phyloP scores from a whole-genome alignment of 1,284 basidiomycete genomes.

The Mycena sp. region DNA sequence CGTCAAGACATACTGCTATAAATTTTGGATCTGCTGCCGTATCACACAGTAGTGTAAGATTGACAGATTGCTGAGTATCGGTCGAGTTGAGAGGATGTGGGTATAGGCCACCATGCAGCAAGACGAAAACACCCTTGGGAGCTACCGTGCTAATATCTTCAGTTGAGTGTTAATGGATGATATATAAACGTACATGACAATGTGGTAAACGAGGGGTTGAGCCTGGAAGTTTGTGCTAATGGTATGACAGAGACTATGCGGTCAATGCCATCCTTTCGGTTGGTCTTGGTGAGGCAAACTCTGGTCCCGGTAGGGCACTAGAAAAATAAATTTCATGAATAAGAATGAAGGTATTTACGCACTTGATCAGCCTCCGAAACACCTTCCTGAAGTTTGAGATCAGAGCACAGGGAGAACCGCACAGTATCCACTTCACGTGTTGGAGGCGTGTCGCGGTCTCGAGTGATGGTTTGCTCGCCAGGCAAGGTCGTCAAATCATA shows the following conservation, averaged over 20 bases:
- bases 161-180: slow-evolving; percentile 19
- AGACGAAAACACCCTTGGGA: slow-evolving; percentile 63
- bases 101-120: slow-evolving; percentile 70
- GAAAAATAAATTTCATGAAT: slow-evolving; percentile 2
- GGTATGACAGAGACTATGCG: slow-evolving; percentile 75
- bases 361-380: slow-evolving; percentile 75
- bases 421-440: slow-evolving; percentile 57
- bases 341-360: slow-evolving; percentile 33
- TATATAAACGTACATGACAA: slow-evolving; percentile 56
- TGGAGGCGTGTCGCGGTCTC: slow-evolving; percentile 58
- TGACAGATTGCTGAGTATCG: slow-evolving; percentile 63
- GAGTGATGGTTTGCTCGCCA: slow-evolving; percentile 57
- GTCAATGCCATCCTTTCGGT: slow-evolving; percentile 64
- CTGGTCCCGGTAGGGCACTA: slow-evolving; percentile 76
- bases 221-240: slow-evolving; percentile 58
- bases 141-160: slow-evolving; percentile 44
- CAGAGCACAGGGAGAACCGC: slow-evolving; percentile 68
- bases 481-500: slow-evolving; percentile 69
- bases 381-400: slow-evolving; percentile 57
- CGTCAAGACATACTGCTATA: background rate
- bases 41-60: slow-evolving; percentile 68
- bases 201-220: slow-evolving; percentile 50
- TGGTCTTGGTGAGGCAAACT: slow-evolving; percentile 76
- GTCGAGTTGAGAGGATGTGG: slow-evolving; percentile 55
- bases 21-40: slow-evolving; percentile 44